Percentiles rank a stretch among this genome's conserved stretches.
phyloP scores from a whole-genome alignment of 441 rosid genomes.

The Jatropha podagrica region DNA sequence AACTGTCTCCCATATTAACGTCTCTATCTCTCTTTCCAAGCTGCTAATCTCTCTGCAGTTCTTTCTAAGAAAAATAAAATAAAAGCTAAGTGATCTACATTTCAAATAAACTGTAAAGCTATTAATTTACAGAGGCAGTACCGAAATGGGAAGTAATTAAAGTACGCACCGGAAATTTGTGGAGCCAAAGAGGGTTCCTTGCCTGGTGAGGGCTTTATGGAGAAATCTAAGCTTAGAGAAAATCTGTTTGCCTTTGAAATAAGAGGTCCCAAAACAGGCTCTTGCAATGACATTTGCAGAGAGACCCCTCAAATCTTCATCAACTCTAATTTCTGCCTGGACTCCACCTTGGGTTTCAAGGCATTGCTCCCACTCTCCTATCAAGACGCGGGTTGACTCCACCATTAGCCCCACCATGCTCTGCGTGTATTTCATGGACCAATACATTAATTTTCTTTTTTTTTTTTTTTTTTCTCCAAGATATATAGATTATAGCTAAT shows the following conservation, averaged over 20 bases:
- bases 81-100: background rate
- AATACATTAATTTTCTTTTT: too few species aligned
- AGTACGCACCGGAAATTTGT: slow-evolving; percentile 34
- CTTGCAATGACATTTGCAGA: slow-evolving; percentile 76
- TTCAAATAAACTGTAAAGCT: too few species aligned
- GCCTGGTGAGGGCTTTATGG: slow-evolving; percentile 50
- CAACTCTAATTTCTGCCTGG: slow-evolving; percentile 56
- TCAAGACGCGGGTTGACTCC: slow-evolving; percentile 54
- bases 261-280: slow-evolving; percentile 81
- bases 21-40: slow-evolving; percentile 59
- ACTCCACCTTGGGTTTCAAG: slow-evolving; percentile 39
- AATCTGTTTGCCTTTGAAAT: slow-evolving; percentile 58
- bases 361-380: slow-evolving; percentile 54
- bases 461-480: too few species aligned
- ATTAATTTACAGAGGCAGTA: too few species aligned
- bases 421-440: slow-evolving; percentile 24
- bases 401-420: slow-evolving; percentile 78
- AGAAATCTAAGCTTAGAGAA: slow-evolving; percentile 75
- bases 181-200: slow-evolving; percentile 53
- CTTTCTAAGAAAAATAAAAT: slow-evolving; percentile 29
- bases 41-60: slow-evolving; percentile 38
- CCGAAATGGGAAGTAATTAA: too few species aligned
- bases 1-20: slow-evolving; percentile 71
- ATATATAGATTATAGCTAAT: too few species aligned
- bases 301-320: slow-evolving; percentile 59